Base-by-base conservation (phyloP, 2,329 filamentous ascomycete species). In the Alternaria sp. region DNA sequence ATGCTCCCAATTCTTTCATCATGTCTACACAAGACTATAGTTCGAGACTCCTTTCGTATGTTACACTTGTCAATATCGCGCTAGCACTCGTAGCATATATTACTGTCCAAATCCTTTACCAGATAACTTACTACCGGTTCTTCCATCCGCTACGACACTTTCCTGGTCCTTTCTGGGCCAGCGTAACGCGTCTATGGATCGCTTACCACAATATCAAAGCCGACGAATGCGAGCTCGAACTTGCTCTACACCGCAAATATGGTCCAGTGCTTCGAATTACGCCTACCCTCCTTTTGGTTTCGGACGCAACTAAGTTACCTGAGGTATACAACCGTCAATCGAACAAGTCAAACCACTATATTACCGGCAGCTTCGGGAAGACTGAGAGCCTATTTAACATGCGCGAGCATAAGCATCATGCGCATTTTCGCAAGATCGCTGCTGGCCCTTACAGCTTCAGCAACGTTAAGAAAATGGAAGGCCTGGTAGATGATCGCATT, bases 401-500 rank as follows among this genome's bases (percentile, higher is more conserved):
- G 81, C 83, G 84, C 60, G 81, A 85, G 46, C 79, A 83, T 46
- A 79, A 79, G 54, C 75, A 78, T 5, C 87, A 89, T 69, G 80
- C 85, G 3, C 76, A 79, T 2, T 85, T 83, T 65, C 80, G 86
- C 18, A 87, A 87, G 74, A 80, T 86, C 22, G 81, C 84, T 25
- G 86, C 85, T 1, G 80, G 81, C 1, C 82, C 85, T 66, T 88
- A 88, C 67, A 84, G 81, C 54, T 86, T 87, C 67, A 81, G 76
- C 45, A 87, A 86, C 65, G 82, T 88, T 65, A 85, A 84, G 73
- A 85, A 82, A 64, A 88, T 87, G 83, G 86, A 89, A 70, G 83
- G 84, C 0, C 65, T 88, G 30, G 78, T 89, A 3, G 85, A 88
- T 60, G 63, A 70, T 2, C 78, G 82, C 10, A 85, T 88, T 48